Conservation (phyloP, 768 basidiomycete genomes). For the Dioszegia crocea region DNA sequence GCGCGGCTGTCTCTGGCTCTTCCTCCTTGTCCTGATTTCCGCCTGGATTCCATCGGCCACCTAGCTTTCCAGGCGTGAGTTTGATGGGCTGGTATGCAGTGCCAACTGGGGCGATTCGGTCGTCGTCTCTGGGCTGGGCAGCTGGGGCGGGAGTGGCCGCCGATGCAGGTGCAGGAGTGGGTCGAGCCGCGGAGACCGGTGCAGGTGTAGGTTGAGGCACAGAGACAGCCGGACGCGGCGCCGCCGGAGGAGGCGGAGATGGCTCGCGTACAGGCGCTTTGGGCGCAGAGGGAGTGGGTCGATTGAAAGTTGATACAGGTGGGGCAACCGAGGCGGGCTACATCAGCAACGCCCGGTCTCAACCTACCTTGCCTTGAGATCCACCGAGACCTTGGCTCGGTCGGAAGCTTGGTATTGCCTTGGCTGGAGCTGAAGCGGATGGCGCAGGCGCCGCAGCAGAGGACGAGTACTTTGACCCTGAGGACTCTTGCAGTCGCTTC, state of each 20-base stretch:
- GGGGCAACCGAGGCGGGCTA: conserved; percentile 47
- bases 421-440: conserved; percentile 51
- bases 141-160: conserved; percentile 61
- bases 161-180: conserved; percentile 24
- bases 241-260: conserved; percentile 17
- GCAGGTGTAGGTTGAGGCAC: conserved; percentile 22
- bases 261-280: conserved; percentile 22
- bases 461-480: conserved; percentile 81
- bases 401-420: conserved; percentile 66
- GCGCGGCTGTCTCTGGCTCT: conserved; percentile 7
- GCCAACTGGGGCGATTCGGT: conserved; percentile 78
- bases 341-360: conserved; percentile 4
- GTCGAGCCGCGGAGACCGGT: conserved; percentile 20
- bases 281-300: conserved; percentile 51
- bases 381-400: conserved; percentile 41
- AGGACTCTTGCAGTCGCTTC: conserved; percentile 79
- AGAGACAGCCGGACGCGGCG: neutral
- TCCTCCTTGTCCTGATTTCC: conserved; percentile 16
- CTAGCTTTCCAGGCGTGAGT: conserved; percentile 80
- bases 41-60: conserved; percentile 57
- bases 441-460: conserved; percentile 56
- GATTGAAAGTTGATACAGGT: conserved; percentile 46
- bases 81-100: conserved; percentile 85
- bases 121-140: conserved; percentile 57
- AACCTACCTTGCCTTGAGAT: conserved; percentile 38